phyloP scores from a whole-genome alignment of 1,284 basidiomycete genomes.

The Flammula alnicola region DNA sequence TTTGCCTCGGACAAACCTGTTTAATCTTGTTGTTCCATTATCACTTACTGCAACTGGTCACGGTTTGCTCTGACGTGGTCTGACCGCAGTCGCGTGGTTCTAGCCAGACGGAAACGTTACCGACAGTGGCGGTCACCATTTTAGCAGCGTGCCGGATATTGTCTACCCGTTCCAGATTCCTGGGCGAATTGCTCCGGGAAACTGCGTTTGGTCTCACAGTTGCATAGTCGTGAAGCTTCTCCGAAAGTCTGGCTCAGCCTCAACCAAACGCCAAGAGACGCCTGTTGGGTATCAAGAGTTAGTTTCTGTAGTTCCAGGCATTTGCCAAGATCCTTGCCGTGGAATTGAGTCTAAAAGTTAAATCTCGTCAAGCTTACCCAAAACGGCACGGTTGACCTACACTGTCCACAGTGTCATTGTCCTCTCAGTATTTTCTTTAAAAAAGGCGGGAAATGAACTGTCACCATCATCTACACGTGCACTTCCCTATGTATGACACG shows the following conservation, averaged over 20 bases:
- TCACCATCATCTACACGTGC: constrained; percentile 1
- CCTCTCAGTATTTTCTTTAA: background rate
- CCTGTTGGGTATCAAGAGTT: background rate
- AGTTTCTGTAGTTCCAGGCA: too few relatives aligned
- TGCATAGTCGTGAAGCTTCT: background rate
- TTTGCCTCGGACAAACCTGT: too few relatives aligned
- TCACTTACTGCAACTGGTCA: too few relatives aligned
- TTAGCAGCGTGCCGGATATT: background rate
- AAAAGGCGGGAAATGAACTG: background rate
- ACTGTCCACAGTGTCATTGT: too few relatives aligned
- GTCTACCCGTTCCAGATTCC: background rate
- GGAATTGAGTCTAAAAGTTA: too few relatives aligned
- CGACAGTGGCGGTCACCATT: constrained; percentile 1
- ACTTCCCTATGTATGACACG: background rate
- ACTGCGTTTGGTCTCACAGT: constrained; percentile 1
- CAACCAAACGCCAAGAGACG: background rate
- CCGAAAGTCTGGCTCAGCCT: background rate
- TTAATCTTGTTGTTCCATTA: too few relatives aligned
- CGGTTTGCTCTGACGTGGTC: too few relatives aligned
- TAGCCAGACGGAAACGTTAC: background rate
- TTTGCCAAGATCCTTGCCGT: too few relatives aligned
- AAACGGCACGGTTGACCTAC: too few relatives aligned
- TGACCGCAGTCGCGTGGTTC: background rate
- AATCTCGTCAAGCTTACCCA: too few relatives aligned
- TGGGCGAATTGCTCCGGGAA: constrained; percentile 1